A percentile compares a stretch with the other conserved stretches of the same genome.
These are phyloP conservation scores for Penicillium subrubescens DNA, from an alignment of 495 filamentous ascomycete species.

Conservation along the genomic window DNA sequence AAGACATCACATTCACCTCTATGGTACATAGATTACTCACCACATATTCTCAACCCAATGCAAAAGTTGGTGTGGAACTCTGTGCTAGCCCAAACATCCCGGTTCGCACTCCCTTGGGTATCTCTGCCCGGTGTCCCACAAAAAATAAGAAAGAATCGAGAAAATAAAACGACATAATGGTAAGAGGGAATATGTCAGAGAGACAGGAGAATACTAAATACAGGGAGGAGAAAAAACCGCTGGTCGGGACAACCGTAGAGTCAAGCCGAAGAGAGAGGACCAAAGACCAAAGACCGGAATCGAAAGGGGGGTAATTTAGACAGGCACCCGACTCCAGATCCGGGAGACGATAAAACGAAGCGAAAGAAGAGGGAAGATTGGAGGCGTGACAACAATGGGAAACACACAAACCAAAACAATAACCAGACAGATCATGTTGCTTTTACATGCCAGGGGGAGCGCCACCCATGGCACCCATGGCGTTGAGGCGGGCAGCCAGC, in stretches of 20 bases:
- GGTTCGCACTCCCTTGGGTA: constrained; percentile 18
- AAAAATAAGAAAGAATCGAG: constrained; percentile 24
- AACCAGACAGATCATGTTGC: neutral
- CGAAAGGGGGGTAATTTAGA: constrained; percentile 18
- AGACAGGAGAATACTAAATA: constrained; percentile 37
- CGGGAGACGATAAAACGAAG: constrained; percentile 17
- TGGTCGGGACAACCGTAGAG: constrained; percentile 15
- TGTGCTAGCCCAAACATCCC: constrained; percentile 15
- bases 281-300: constrained; percentile 21
- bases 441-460: constrained; percentile 47
- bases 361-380: constrained; percentile 25
- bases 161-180: constrained; percentile 13
- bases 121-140: constrained; percentile 13
- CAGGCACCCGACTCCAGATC: constrained; percentile 17
- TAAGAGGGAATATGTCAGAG: constrained; percentile 31
- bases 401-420: neutral
- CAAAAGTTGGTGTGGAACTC: constrained; percentile 15
- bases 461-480: constrained; percentile 60
- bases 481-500: constrained; percentile 78
- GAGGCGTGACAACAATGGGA: constrained; percentile 3
- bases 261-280: constrained; percentile 15
- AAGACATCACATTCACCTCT: constrained; percentile 29
- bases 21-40: constrained; percentile 38
- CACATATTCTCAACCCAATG: constrained; percentile 25
- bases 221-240: constrained; percentile 32